Conservation (phyloP, 2,329 filamentous ascomycete genomes). For the Penicillium psychrosexuale region DNA sequence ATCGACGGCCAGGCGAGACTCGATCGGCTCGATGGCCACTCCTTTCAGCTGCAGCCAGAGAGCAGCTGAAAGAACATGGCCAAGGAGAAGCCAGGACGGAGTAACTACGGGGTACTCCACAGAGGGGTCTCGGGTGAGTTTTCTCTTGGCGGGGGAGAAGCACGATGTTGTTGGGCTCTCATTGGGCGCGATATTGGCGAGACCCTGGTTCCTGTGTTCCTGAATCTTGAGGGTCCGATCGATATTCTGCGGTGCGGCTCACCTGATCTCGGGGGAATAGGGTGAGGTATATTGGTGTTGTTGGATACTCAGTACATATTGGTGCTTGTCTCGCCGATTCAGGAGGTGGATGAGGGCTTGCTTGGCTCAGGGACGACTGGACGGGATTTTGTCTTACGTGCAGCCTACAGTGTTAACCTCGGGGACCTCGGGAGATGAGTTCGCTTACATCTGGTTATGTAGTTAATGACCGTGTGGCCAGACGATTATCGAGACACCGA, state of each 20-base stretch:
- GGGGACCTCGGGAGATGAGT: neutral
- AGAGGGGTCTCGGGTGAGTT: neutral
- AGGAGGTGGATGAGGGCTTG: conserved; percentile 13
- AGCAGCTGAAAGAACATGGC: neutral
- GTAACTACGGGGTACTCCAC: neutral
- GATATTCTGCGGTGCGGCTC: neutral
- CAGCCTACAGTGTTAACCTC: conserved; percentile 1
- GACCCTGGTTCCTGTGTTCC: neutral
- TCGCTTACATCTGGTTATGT: neutral
- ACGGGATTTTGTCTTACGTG: neutral
- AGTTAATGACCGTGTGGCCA: neutral
- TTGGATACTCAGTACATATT: neutral
- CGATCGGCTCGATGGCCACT: neutral
- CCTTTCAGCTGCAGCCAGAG: neutral
- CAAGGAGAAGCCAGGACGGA: neutral
- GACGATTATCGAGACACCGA: too few relatives aligned
- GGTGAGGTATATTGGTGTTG: neutral
- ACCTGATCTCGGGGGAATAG: neutral
- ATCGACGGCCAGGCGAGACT: neutral
- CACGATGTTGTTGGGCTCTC: neutral
- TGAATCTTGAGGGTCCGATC: neutral
- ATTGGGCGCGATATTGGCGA: neutral
- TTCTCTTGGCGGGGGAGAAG: conserved; percentile 5
- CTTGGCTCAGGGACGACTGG: neutral
- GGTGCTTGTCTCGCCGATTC: neutral